Evolutionary conservation across 345 rosid species (phyloP).

Genomic region (Arabis hirsuta): DNA sequence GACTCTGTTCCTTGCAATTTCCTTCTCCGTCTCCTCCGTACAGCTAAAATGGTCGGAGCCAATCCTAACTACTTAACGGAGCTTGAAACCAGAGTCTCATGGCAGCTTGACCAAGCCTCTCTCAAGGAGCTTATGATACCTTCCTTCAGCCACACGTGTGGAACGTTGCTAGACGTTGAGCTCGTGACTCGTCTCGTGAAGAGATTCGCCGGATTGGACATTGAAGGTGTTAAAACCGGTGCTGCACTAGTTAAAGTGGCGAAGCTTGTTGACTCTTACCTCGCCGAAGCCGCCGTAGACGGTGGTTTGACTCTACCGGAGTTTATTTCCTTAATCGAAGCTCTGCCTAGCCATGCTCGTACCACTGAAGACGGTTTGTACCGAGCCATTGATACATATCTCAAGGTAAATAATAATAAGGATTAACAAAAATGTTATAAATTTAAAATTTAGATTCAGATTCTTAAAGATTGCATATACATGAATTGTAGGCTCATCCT

Average conservation of each 20-base stretch:
- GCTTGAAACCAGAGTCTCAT: conserved; percentile 76
- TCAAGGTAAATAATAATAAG: conserved; percentile 55
- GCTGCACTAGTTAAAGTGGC: conserved; percentile 70
- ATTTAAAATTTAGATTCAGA: background rate
- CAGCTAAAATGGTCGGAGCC: conserved; percentile 78
- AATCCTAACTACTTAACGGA: conserved; percentile 60
- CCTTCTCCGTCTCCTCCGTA: conserved; percentile 81
- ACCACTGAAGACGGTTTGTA: conserved; percentile 76
- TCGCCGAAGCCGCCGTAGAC: conserved; percentile 81
- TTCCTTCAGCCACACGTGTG: conserved; percentile 75
- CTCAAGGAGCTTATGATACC: conserved; percentile 91
- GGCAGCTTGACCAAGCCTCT: conserved; percentile 90
- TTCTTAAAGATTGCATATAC: background rate
- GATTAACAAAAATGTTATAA: background rate
- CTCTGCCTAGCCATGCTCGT: conserved; percentile 75
- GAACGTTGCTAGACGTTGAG: conserved; percentile 77
- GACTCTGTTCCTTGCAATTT: conserved; percentile 82
- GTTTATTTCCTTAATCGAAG: conserved; percentile 60
- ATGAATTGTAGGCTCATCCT: conserved; percentile 66
- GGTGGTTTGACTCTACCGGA: conserved; percentile 55
- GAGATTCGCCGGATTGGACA: conserved; percentile 58
- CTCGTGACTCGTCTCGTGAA: conserved; percentile 71
- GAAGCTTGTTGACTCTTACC: conserved; percentile 78
- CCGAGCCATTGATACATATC: conserved; percentile 89
- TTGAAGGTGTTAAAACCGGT: conserved; percentile 54